Evolutionary conservation across 2,329 filamentous ascomycete genomes (phyloP), one percentile per base, ranked within the genome.

Genomic region (Lasiodiplodia sp.): DNA sequence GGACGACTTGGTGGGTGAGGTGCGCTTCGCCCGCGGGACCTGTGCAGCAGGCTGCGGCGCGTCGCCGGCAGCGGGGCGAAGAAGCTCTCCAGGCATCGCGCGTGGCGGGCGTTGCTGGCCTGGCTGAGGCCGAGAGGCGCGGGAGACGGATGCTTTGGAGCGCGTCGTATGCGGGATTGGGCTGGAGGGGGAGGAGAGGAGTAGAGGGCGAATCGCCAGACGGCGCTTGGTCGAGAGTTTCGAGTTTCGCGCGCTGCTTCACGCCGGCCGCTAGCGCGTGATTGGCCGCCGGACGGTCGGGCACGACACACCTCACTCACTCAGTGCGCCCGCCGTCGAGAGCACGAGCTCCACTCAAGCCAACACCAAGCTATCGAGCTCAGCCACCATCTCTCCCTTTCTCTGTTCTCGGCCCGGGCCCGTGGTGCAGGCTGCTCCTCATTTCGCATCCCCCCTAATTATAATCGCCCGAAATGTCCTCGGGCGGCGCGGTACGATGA

Each of bases 401-500:
- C 55, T 51, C 56, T n/a, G 44, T 38, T 38, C 40, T 52, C 25
- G 60, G 37, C 47, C 60, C 47, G 28, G 31, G 60, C 47, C 47
- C 44, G 47, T 31, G 60, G 28, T 64, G 8, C 28, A 31, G 28
- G 44, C 60, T 38, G 47, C 60, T 64, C 60, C 18, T 64, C 44
- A 64, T 52, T 44, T 56, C 38, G 40, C 51, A 18, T 21, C 31
- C 60, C 55, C 47, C 60, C 60, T 64, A 63, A 63, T 64, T 38
- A 34, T 64, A 58, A 31, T 62, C 57, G 40, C 68, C 60, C 71
- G 70, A 72, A 75, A 81, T 75, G 71, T 87, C 86, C 71, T 87
- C 86, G 71, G 86, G 85, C 78, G 83, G 84, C 75, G 82, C 76
- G 76, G 86, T 87, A 82, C 64, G 82, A 77, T 64, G 34, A 58